Evolutionary conservation across 1,284 basidiomycete genomes (phyloP).

Genomic region (Singerocomus inundabilis): DNA sequence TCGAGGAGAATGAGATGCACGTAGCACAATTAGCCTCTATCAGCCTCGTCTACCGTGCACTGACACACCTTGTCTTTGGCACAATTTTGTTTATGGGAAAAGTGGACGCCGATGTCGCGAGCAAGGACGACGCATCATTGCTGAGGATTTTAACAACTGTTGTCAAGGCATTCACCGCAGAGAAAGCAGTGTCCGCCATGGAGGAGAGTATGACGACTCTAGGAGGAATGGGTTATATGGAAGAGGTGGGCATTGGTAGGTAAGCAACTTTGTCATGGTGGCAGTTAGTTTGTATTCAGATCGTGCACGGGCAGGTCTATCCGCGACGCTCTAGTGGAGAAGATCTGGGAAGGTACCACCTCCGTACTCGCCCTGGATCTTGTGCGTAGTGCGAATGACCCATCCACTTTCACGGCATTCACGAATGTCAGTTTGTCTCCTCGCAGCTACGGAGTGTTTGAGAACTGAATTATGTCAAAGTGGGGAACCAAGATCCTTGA

Average conservation of each 20-base stretch:
- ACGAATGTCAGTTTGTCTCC: constrained; percentile 31
- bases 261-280: constrained; percentile 30
- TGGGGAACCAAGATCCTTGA: constrained; percentile 51
- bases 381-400: constrained; percentile 49
- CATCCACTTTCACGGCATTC: constrained; percentile 38
- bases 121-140: constrained; percentile 46
- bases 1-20: constrained; percentile 60
- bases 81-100: constrained; percentile 60
- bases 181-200: constrained; percentile 61
- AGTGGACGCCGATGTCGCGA: constrained; percentile 54
- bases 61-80: constrained; percentile 63
- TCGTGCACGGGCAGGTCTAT: constrained; percentile 40
- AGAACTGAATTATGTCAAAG: constrained; percentile 34
- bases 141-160: constrained; percentile 70
- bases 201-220: constrained; percentile 74
- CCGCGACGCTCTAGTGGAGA: constrained; percentile 70
- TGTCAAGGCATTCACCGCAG: constrained; percentile 70
- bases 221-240: constrained; percentile 83
- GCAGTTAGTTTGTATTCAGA: not conserved
- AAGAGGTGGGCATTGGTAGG: constrained; percentile 68
- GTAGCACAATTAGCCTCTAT: constrained; percentile 60
- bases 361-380: constrained; percentile 70
- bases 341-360: constrained; percentile 81
- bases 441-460: too few species aligned
- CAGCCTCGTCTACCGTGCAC: constrained; percentile 60